Evolutionary conservation across 345 rosid genomes (phyloP).

Genomic region (Populus nigra): DNA sequence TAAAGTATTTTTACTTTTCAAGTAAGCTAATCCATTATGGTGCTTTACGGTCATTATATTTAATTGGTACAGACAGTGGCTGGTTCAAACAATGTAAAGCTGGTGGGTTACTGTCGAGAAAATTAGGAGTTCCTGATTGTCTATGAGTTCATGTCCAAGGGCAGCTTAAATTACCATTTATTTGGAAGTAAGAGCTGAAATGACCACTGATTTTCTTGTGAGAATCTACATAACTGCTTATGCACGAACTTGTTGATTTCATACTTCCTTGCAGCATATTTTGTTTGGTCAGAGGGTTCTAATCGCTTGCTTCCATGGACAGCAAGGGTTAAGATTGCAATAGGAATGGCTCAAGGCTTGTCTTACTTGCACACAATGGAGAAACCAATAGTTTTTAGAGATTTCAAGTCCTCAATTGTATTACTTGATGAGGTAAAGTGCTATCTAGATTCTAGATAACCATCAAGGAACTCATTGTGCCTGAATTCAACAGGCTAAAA

Average conservation of each 20-base stretch:
- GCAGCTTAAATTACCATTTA: slow-evolving; percentile 8
- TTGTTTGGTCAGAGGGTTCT: not conserved
- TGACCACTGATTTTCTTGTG: too few relatives aligned
- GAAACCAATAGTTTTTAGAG: slow-evolving; percentile 5
- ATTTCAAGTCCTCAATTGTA: slow-evolving; percentile 16
- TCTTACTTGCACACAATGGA: not conserved
- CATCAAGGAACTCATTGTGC: too few relatives aligned
- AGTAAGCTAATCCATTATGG: too few relatives aligned
- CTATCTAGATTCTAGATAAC: too few relatives aligned
- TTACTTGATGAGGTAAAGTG: slow-evolving; percentile 7
- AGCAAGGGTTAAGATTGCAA: slow-evolving; percentile 8
- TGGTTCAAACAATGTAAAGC: slow-evolving; percentile 5
- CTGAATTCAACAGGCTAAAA: too few relatives aligned
- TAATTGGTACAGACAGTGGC: slow-evolving; percentile 4
- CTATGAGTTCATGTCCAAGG: not conserved
- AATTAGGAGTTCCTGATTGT: not conserved
- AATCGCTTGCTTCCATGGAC: not conserved
- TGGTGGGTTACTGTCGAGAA: slow-evolving; percentile 10
- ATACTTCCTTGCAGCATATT: too few relatives aligned
- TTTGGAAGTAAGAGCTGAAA: not conserved
- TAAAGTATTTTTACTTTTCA: too few relatives aligned
- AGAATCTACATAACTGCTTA: too few relatives aligned
- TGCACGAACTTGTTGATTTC: too few relatives aligned
- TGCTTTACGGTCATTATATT: too few relatives aligned
- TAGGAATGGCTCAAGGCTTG: slow-evolving; percentile 4